Conservation (phyloP, 805 yeast species). For the Yarrowia sp. region DNA sequence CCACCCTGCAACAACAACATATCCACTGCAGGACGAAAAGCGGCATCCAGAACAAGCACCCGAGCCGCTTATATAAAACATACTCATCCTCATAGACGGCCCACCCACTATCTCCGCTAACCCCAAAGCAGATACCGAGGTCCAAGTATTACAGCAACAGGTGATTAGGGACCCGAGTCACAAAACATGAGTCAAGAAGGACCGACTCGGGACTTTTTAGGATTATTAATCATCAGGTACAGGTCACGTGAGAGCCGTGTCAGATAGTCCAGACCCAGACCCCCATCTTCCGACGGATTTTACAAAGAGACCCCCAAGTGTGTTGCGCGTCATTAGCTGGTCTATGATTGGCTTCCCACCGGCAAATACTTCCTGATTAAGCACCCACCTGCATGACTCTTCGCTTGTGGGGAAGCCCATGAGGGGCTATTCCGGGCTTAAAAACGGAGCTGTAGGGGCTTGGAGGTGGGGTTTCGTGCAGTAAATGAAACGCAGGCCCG, state of each 20-base stretch:
- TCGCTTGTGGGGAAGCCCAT: background rate
- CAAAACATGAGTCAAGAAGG: background rate
- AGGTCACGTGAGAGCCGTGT: slow-evolving; percentile 16
- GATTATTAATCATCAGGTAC: background rate
- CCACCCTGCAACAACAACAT: background rate
- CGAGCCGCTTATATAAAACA: background rate
- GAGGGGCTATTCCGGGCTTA: background rate
- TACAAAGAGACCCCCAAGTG: background rate
- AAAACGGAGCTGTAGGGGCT: background rate
- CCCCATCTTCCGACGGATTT: background rate
- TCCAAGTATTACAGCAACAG: no score
- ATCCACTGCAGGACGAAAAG: background rate
- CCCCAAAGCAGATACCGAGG: background rate
- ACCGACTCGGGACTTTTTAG: background rate
- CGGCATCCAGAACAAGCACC: background rate
- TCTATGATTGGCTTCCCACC: background rate
- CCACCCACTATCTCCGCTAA: background rate
- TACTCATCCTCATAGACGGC: no score
- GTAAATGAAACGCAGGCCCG: no score
- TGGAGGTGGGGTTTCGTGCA: background rate
- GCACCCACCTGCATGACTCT: slow-evolving; percentile 5
- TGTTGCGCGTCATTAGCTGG: background rate
- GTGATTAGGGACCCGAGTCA: background rate
- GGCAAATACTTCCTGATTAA: slow-evolving; percentile 14
- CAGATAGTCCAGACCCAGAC: background rate